Base-by-base conservation (phyloP, 768 basidiomycete genomes). In the Boletellus sp. region DNA sequence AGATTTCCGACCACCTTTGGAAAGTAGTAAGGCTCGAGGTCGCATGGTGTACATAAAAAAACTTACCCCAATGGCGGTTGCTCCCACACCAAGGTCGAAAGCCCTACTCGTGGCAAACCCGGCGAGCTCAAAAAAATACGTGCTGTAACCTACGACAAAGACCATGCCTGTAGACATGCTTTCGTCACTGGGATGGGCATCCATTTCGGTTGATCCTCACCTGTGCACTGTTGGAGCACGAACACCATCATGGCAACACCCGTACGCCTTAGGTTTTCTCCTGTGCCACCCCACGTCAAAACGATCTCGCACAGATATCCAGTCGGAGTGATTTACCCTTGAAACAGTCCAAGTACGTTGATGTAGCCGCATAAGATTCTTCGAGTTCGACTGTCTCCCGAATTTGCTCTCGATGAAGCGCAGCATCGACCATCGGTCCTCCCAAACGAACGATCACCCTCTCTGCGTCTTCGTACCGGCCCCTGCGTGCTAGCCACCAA, bases 91-190 rank as follows among this genome's bases (percentile, higher is more conserved):
- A 4, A 71, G 63, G 47, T 68, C 56, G 45, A 71, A 71, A 1
- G 70, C 67, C 1, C 62, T 60, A 44, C 38, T 44, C 13, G 52
- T 37, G 6, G 56, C 47, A 43, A 70, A 69, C 22, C 69, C 65
- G 13, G 69, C 62, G 34, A 71, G 69, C 50, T 70, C 66, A 33
- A 70, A 70, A 53, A 70, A 70, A 60, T 70, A 71, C 39, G 60
- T 61, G 13, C 64, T 62, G 43, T 41, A 66, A n/a, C 61, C 59
- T 41, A 65, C 45, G 8, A 65, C 54, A 45, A 65, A 66, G 28
- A 57, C 52, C 4, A 64, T 55, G 24, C 64, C 62, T 65, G 34
- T 2, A 38, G 36, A 39, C 19, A 35, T 16, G 1, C 10, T 34
- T 5, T 13, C 15, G 3, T 42, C 39, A 41, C 10, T 17, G 1